These are phyloP conservation scores for Dactylellina drechsleri DNA, from an alignment of 2,329 filamentous ascomycete species.

Conservation along the genomic window DNA sequence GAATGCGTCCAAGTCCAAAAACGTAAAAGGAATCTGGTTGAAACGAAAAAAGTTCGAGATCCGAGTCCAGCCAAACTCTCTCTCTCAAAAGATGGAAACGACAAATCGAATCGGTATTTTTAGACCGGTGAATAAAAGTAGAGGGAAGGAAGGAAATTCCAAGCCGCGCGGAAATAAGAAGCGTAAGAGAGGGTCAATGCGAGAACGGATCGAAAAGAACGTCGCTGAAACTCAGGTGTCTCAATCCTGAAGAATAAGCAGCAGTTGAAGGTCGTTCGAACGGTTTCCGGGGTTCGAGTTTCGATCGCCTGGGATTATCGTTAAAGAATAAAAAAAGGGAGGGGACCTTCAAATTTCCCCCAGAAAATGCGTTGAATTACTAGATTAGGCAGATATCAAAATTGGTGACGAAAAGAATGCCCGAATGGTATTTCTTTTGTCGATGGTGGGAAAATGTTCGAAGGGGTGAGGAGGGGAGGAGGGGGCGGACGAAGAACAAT, in stretches of 20 bases:
- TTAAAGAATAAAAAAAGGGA: slow-evolving; percentile 25
- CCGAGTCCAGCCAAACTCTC: too few relatives aligned
- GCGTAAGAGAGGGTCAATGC: slow-evolving; percentile 11
- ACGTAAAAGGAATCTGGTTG: too few relatives aligned
- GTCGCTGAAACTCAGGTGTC: slow-evolving; percentile 53
- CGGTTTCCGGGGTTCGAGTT: not conserved
- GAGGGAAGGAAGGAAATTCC: slow-evolving; percentile 1
- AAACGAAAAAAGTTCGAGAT: not conserved
- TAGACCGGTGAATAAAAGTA: not conserved
- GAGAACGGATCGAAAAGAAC: slow-evolving; percentile 5
- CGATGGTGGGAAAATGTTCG: slow-evolving; percentile 3
- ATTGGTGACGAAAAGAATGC: slow-evolving; percentile 49
- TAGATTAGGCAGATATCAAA: slow-evolving; percentile 52
- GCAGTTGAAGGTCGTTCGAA: slow-evolving; percentile 8
- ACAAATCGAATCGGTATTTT: slow-evolving; percentile 8
- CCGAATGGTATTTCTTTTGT: slow-evolving; percentile 6
- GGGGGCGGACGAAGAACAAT: slow-evolving; percentile 7
- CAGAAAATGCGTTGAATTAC: slow-evolving; percentile 54
- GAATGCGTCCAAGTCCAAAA: too few relatives aligned
- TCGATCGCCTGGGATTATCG: not conserved
- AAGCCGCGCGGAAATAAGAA: slow-evolving; percentile 12
- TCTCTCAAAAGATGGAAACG: too few relatives aligned
- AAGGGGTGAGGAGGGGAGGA: slow-evolving; percentile 2
- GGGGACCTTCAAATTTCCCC: slow-evolving; percentile 29
- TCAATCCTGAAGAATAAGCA: slow-evolving; percentile 28